Evolutionary conservation across 495 filamentous ascomycete species (phyloP).

Genomic region (Apiosordaria backusii): DNA sequence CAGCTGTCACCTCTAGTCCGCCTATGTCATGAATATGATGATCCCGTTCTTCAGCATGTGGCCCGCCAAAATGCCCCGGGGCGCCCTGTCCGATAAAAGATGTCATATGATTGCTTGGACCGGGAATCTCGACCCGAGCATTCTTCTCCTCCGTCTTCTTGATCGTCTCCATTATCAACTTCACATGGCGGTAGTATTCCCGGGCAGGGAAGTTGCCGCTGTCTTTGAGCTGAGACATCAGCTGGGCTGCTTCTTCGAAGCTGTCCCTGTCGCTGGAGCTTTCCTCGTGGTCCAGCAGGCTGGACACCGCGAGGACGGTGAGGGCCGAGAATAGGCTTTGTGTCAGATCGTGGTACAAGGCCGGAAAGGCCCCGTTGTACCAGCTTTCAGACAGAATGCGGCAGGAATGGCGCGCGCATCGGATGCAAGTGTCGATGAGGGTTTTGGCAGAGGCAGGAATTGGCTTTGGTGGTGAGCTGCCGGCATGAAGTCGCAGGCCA

Average conservation of each 20-base stretch:
- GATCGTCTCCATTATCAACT: constrained; percentile 4
- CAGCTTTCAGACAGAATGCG: constrained; percentile 8
- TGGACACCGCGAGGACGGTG: constrained; percentile 9
- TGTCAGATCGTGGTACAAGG: constrained; percentile 12
- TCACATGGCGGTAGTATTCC: constrained; percentile 9
- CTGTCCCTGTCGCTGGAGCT: neutral
- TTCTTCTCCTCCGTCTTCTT: neutral
- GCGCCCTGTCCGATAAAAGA: neutral
- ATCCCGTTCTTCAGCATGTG: neutral
- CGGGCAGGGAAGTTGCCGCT: constrained; percentile 10
- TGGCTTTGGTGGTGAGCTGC: neutral
- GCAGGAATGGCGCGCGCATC: constrained; percentile 4
- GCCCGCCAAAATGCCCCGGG: neutral
- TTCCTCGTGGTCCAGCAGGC: neutral
- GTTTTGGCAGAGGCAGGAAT: neutral
- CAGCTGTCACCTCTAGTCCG: neutral
- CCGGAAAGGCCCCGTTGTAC: constrained; percentile 11
- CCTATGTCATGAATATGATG: neutral
- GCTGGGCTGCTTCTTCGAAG: constrained; percentile 5
- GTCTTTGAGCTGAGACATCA: constrained; percentile 9
- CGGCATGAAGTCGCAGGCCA: constrained; percentile 1
- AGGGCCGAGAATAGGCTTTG: constrained; percentile 6
- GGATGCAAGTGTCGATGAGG: constrained; percentile 11
- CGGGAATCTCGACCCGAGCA: neutral
- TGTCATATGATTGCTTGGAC: neutral